phyloP scores from a whole-genome alignment of 306 rosid genomes.

The Fragaria ananassa region DNA sequence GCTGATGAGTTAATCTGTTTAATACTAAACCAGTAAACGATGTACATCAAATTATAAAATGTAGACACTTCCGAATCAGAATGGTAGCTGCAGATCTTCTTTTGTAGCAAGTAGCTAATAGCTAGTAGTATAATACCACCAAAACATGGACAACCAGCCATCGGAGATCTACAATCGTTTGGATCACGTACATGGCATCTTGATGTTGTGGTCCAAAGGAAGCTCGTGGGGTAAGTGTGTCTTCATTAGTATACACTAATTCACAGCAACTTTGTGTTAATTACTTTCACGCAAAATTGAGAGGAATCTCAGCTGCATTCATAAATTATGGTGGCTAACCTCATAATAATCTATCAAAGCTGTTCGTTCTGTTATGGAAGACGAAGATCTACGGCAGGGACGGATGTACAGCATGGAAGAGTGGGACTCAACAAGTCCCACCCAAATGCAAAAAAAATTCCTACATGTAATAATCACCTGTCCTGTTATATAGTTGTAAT shows the following conservation, averaged over 20 bases:
- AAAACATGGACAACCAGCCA: neutral
- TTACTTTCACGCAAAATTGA: neutral
- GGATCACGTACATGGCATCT: neutral
- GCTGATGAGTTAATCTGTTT: neutral
- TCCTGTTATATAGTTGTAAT: no score
- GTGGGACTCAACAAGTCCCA: no score
- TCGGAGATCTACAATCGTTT: neutral
- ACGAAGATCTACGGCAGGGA: neutral
- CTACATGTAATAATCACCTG: no score
- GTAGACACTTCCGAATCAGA: neutral
- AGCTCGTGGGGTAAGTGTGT: neutral
- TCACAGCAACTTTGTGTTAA: neutral
- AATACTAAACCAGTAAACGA: neutral
- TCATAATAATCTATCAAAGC: neutral
- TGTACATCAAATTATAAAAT: neutral
- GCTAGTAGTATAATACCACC: neutral
- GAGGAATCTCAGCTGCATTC: neutral
- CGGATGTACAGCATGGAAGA: no score
- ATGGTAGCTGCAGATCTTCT: neutral
- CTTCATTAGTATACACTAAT: neutral
- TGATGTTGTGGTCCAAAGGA: neutral
- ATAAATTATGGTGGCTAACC: neutral
- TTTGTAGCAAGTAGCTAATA: neutral
- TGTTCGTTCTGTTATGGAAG: neutral
- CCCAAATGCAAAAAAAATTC: no score